Evolutionary conservation across 2,329 filamentous ascomycete genomes (phyloP).

Genomic region (Niveomyces coronatus): DNA sequence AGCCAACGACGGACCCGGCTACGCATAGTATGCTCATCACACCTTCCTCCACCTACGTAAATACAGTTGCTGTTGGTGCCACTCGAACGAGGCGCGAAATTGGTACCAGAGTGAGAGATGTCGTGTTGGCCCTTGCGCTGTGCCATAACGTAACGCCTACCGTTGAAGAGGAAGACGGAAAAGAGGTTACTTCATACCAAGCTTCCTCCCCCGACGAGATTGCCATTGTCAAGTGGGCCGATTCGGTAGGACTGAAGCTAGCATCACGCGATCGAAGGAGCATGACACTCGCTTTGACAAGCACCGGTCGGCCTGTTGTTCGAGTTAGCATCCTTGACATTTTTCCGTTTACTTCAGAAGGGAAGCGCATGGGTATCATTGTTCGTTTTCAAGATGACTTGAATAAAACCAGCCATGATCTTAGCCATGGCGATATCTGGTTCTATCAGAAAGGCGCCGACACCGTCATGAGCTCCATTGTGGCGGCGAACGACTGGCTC

Average conservation of each 20-base stretch:
- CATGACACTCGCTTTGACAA: constrained; percentile 71
- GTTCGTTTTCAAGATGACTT: constrained; percentile 64
- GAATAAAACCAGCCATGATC: constrained; percentile 36
- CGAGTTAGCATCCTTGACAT: constrained; percentile 83
- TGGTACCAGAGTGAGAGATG: constrained; percentile 81
- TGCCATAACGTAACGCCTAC: constrained; percentile 95
- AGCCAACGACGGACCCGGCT: constrained; percentile 33
- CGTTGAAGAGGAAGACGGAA: constrained; percentile 66
- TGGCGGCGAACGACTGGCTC: constrained; percentile 94
- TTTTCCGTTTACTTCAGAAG: constrained; percentile 95
- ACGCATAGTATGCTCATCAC: constrained; percentile 52
- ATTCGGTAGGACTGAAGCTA: constrained; percentile 78
- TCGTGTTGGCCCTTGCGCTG: constrained; percentile 81
- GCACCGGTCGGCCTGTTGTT: constrained; percentile 64
- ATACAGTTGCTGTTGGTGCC: constrained; percentile 49
- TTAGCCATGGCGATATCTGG: constrained; percentile 72
- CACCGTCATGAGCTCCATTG: constrained; percentile 94
- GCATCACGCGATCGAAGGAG: constrained; percentile 76
- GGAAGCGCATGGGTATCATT: constrained; percentile 96
- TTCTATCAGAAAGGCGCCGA: constrained; percentile 98
- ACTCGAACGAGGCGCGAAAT: constrained; percentile 89
- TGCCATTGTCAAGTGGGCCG: constrained; percentile 92
- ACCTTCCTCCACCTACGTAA: constrained; percentile 60
- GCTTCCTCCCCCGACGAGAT: constrained; percentile 97
- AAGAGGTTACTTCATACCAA: constrained; percentile 76